Base-by-base conservation (phyloP, 2,329 filamentous ascomycete genomes). In the Corynespora cassiicola region DNA sequence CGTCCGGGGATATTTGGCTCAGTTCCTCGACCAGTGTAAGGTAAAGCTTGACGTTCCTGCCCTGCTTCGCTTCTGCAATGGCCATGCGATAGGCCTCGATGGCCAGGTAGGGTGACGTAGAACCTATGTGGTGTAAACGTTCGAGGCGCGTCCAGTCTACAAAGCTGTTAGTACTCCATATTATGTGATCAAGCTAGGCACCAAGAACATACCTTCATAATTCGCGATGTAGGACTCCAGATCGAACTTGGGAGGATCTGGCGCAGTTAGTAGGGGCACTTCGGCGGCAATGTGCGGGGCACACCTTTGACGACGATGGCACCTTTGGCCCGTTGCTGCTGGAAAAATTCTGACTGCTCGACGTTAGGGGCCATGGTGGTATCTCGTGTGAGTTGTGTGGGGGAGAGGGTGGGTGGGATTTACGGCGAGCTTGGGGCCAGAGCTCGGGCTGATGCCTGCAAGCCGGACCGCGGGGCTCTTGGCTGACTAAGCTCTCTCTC, bases 201-300 rank as follows among this genome's bases (percentile, higher is more conserved):
- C 10, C 7, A 20, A 7, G n/a, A 12, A 7, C 73, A 29, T 71
- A 91, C 91, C 90, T 64, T 76, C 79, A 70, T 97, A 99, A 63
- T 96, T 95, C 52, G 86, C 79, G 32, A 96, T 87, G 69, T 96
- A 97, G 23, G 87, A 82, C 45, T 96, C 90, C 26, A 99, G 80
- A 58, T 97, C 94, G 54, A 97, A 86, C 63, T 92, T 96, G 7
- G 92, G 91, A 6, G 81, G 71, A 31, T 90, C 88, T 92, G 42
- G 11, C 19, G 16, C 26, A 24, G 39, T 67, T 41, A 62, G 59
- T 39, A 27, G 16, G 19, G 19, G 34, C 20, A 10, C 15, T 7
- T 25, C 6, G 18, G 16, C 22, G 20, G 19, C n/a, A 8, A 22
- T 5, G 14, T 23, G 15, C 15, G 22, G 25, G 8, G 34, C 50